Base-by-base conservation (phyloP, 164 flowering plant species). In the Taxillus chinensis region DNA sequence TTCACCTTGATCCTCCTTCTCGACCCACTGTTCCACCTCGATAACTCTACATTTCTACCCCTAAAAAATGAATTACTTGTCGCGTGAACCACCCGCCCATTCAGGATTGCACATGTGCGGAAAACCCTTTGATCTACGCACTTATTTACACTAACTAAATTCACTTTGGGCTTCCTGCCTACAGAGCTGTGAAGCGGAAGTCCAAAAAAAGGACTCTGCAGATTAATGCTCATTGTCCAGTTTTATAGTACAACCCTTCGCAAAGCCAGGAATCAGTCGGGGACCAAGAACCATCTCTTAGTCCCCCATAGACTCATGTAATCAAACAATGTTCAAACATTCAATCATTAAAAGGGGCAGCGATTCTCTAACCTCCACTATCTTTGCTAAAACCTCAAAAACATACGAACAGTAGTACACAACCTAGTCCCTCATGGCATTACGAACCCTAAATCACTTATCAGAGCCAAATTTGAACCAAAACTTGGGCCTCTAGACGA, bases 221-320 rank as follows among this genome's bases (percentile, higher is more conserved):
- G 67, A 56, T 64, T 66, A 61, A 58, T 66, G 59, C 81, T 83
- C 95, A 90, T 90, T 67, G 66, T 86, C 63, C 40, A 61, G 64
- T 43, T 53, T 62, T 54, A 64, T 16, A 60, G 41, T 15, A 61
- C 8, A 11, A 4, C 55, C 13, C 62, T 58, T 60, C 51, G 54
- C 41, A 57, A 55, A 43, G 59, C 17, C 40, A 67, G 67, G 67
- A 79, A 83, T 74, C 56, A 55, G 69, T 61, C 45, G 80, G 96
- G 91, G 90, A 82, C 91, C 80, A 81, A 86, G 95, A 86, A 71
- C 68, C 62, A 27, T 61, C 71, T 82, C 91, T 81, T 71, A 79
- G 91, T 77, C 91, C 87, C 95, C 89, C 61, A 11, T 45, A 59
- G 53, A 15, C 41, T 61, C 67, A 70, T 11, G 50, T 7, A 15